Conservation (phyloP, 306 rosid species). For the Amphicarpaea edgeworthii region DNA sequence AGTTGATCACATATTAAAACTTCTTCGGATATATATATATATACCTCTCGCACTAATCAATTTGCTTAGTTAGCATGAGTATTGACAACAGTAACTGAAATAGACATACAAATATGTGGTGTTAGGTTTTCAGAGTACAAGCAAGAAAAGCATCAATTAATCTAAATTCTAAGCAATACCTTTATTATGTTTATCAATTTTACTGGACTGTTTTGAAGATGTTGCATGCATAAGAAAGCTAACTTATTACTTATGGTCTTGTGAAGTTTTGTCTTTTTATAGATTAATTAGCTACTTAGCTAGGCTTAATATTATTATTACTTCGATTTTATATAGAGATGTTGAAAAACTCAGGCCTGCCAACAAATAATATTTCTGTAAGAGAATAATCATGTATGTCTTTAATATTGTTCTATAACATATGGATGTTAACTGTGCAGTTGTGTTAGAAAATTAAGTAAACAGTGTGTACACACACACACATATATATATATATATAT, state of each 20-base stretch:
- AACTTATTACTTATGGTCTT: background rate
- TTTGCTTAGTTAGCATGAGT: too few relatives aligned
- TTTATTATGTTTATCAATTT: too few relatives aligned
- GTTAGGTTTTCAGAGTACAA: too few relatives aligned
- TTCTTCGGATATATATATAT: too few relatives aligned
- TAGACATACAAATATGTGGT: too few relatives aligned
- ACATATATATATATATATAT: too few relatives aligned
- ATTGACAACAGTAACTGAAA: too few relatives aligned
- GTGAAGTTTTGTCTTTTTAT: background rate
- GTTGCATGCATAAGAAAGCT: background rate
- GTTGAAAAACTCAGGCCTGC: background rate
- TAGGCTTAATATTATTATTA: background rate
- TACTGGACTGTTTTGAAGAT: too few relatives aligned
- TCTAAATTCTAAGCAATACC: too few relatives aligned
- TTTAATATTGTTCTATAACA: background rate
- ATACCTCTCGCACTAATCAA: too few relatives aligned
- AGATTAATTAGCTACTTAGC: background rate
- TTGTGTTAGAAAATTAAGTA: background rate
- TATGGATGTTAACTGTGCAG: background rate
- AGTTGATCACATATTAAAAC: too few relatives aligned
- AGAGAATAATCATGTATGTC: background rate
- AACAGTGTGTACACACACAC: background rate
- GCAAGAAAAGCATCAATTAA: too few relatives aligned
- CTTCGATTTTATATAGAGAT: background rate
- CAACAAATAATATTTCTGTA: background rate